These are phyloP conservation scores for Cucurbitaria berberidis DNA, from an alignment of 2,329 filamentous ascomycete species.

Conservation along the genomic window DNA sequence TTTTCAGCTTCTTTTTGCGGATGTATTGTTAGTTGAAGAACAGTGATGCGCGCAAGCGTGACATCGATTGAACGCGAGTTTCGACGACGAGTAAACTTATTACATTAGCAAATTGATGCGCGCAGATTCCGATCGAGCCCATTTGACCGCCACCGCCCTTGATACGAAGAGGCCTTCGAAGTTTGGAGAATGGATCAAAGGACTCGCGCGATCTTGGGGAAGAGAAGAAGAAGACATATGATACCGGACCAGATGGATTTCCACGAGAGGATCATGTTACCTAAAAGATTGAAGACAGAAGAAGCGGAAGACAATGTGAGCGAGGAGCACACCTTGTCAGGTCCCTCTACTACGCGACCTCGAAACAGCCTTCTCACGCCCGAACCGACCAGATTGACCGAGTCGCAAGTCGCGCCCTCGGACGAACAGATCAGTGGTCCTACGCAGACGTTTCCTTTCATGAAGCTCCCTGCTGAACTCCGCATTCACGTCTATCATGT, in stretches of 20 bases:
- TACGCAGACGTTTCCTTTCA: slow-evolving; percentile 44
- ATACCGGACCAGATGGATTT: slow-evolving; percentile 5
- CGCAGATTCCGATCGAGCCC: neutral
- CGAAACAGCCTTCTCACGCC: slow-evolving; percentile 27
- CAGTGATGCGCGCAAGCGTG: neutral
- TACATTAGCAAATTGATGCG: no score
- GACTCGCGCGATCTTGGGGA: slow-evolving; percentile 5
- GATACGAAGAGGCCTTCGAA: neutral
- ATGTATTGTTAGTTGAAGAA: neutral
- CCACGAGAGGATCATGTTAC: neutral
- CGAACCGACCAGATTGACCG: slow-evolving; percentile 24
- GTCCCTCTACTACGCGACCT: slow-evolving; percentile 1
- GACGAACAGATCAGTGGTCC: neutral
- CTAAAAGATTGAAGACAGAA: slow-evolving; percentile 13
- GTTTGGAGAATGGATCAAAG: slow-evolving; percentile 7
- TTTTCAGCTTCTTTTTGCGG: neutral
- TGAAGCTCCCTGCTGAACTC: slow-evolving; percentile 55
- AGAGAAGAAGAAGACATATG: slow-evolving; percentile 7
- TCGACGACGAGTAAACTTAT: no score
- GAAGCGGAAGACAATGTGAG: slow-evolving; percentile 2
- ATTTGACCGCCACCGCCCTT: neutral
- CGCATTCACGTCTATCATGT: slow-evolving; percentile 54
- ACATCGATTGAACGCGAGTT: neutral
- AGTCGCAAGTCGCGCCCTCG: slow-evolving; percentile 13
- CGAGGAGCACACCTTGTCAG: neutral